Evolutionary conservation across 2,329 filamentous ascomycete species (phyloP), one percentile per base, ranked within the genome.

Genomic region (Penicillium sp.): DNA sequence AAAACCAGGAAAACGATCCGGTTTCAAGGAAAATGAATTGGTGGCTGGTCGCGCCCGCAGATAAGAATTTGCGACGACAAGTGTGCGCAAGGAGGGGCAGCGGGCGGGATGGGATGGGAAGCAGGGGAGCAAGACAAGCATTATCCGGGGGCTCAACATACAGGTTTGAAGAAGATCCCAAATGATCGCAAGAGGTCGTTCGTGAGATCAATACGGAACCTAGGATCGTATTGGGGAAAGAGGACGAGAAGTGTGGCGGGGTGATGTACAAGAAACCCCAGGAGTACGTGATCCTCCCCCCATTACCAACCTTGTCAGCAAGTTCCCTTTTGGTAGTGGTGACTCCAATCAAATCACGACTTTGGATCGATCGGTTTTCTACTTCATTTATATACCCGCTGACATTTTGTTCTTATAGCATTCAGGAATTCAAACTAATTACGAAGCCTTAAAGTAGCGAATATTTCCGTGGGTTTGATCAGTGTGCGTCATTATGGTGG

Each of bases 41-140:
- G 49, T 29, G 22, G 41, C 24, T 31, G 50, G 16, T 37, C 21
- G 29, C 50, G 41, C 55, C 50, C 47, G 48, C 48, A 44, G 53
- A 59, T 56, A 57, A 64, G 61, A 65, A 63, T 64, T 57, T 66
- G 61, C 58, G 58, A 53, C 43, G 55, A 48, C 21, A 44, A 44
- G 29, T 58, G 60, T 58, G 59, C 56, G 57, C 56, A 62, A 66
- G 64, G 64, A 63, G 62, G 56, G 61, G 56, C 35, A 54, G 45
- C 29, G 43, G 43, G 47, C 46, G 48, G 46, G 52, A 52, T 51
- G 44, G 43, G 48, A 31, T 41, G 29, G 48, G 53, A 53, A 22
- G 31, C 21, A 54, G 49, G 56, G 45, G 49, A 27, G 22, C 13
- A 24, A 51, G 43, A 22, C 48, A 26, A 45, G 37, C 31, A 43